A percentile compares a stretch with the other conserved stretches of the same genome.
phyloP scores from a whole-genome alignment of 306 rosid genomes.

The Pyrus bretschneideri region DNA sequence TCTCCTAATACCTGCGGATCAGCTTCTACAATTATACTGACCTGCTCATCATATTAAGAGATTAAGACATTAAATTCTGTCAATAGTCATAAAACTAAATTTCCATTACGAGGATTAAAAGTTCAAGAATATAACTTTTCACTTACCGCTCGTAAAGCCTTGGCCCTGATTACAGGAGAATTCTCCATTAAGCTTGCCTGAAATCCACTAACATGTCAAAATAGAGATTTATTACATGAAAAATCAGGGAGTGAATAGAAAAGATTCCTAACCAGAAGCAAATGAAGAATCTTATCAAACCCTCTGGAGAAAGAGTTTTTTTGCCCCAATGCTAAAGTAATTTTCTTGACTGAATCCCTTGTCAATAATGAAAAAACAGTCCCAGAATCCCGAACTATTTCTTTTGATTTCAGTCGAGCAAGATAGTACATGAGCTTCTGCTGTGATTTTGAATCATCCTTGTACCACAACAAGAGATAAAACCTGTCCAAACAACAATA shows the following conservation, averaged over 20 bases:
- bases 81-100: conserved; percentile 1
- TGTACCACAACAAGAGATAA: conserved; percentile 90
- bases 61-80: neutral
- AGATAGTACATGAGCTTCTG: conserved; percentile 52
- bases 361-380: conserved; percentile 51
- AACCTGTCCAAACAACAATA: conserved; percentile 54
- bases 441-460: conserved; percentile 81
- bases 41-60: conserved; percentile 46
- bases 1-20: conserved; percentile 96
- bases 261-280: conserved; percentile 75
- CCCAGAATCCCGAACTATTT: conserved; percentile 75
- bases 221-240: conserved; percentile 8
- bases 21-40: conserved; percentile 97
- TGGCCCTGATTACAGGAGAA: conserved; percentile 86
- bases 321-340: conserved; percentile 75
- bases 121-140: neutral
- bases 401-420: conserved; percentile 83
- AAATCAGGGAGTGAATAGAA: conserved; percentile 19
- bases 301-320: conserved; percentile 91
- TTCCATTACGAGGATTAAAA: conserved; percentile 15
- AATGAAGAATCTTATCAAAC: conserved; percentile 81
- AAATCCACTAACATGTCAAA: conserved; percentile 10
- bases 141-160: conserved; percentile 92
- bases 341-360: conserved; percentile 70
- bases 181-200: conserved; percentile 89